Percentiles rank a stretch among this genome's conserved stretches.
Evolutionary conservation across 148 eudicot genomes (phyloP).

Genomic region (Oxyria digyna): DNA sequence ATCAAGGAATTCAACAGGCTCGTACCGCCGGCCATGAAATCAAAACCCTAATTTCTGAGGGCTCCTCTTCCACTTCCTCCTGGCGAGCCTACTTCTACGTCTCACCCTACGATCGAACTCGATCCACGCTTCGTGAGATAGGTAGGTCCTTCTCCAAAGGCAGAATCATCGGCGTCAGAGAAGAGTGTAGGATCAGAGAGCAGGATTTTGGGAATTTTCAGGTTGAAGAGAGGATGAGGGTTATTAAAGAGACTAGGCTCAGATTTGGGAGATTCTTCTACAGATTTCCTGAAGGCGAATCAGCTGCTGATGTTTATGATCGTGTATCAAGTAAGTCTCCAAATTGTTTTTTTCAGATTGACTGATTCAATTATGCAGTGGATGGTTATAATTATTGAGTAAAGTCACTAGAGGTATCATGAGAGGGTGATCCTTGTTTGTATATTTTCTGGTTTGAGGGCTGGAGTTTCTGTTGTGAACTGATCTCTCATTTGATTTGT

Average conservation of each 20-base stretch:
- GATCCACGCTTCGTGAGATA: constrained; percentile 63
- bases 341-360: no score
- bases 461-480: no score
- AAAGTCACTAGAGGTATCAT: not conserved
- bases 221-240: constrained; percentile 53
- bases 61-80: not conserved
- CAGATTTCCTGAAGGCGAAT: constrained; percentile 90
- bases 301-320: constrained; percentile 91
- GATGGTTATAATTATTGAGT: not conserved
- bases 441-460: no score
- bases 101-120: constrained; percentile 65
- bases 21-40: constrained; percentile 36
- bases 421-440: no score
- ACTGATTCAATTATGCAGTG: not conserved
- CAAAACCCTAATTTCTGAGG: constrained; percentile 28
- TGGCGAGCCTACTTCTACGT: constrained; percentile 78
- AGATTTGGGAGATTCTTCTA: constrained; percentile 77
- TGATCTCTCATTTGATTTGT: no score
- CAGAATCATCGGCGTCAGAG: constrained; percentile 59
- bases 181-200: constrained; percentile 78
- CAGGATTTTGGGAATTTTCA: constrained; percentile 97
- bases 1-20: constrained; percentile 34
- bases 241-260: constrained; percentile 42
- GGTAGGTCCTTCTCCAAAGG: constrained; percentile 48
- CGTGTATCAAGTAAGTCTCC: constrained; percentile 69